Evolutionary conservation across 1,284 basidiomycete genomes (phyloP), one percentile per base, ranked within the genome.

Genomic region (Albatrellus sp.): DNA sequence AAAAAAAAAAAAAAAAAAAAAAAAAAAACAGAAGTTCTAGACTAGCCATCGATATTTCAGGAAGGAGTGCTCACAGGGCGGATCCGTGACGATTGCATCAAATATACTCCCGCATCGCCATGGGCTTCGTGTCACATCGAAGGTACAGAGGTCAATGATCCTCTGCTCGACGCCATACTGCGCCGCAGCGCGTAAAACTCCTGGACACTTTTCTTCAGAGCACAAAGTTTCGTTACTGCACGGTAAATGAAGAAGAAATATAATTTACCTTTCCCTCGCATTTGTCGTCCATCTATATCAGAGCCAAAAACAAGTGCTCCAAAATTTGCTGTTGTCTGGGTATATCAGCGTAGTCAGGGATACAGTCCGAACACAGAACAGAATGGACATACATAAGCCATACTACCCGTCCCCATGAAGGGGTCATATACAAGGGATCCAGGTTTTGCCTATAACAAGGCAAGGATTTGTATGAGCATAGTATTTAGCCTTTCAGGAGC

Each of bases 241-340:
- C 16, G 9, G 20, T 42, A 19, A n/a, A 39, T 35, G 34, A 35
- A 9, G 34, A 17, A n/a, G 34, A 42, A 17, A 24, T 16, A 10
- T 5, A 11, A 19, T n/a, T 2, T 16, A 80, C 82, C 75, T 73
- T 93, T 96, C 13, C 94, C 94, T 48, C 91, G 71, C 83, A 98
- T 94, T 59, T 97, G 93, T 40, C 94, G 72, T 0, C 92, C 94
- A 56, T 99, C 96, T 43, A 99, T 98, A 60, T 99, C 96, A 24
- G 90, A 94, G 4, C 94, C 96, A 46, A 89, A 79, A 1, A 93
- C 77, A 40, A 79, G 65, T 0, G 92, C 86, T 11, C 96, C 96
- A 53, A 94, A 96, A 57, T 90, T 75, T 0, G 90, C 88, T 3
- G 75, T 74, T 1, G 85, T 85, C 84, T 89, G 19, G 1, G 24